Evolutionary conservation across 2,329 filamentous ascomycete genomes (phyloP), one percentile per base, ranked within the genome.

Genomic region (Sporothrix mexicana): DNA sequence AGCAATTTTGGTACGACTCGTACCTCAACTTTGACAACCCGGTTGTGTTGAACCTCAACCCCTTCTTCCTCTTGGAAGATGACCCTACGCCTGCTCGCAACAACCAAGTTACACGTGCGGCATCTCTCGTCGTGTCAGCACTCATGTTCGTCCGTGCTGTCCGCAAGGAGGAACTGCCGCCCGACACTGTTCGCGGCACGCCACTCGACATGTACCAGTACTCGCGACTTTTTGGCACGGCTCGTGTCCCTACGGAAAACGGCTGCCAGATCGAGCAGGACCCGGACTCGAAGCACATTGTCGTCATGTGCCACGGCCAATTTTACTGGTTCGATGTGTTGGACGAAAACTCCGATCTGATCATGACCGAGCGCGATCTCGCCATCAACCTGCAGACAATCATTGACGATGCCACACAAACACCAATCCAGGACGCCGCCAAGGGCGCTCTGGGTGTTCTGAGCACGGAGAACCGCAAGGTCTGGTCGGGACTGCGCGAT

Each of bases 251-350:
- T 0, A 98, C 95, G 0, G 93, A 97, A 43, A 91, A 96, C 79
- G 96, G 96, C 5, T 99, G 96, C 80, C 92, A 97, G 77, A 98
- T 99, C 78, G 94, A 95, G 75, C 95, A 98, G 80, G 95, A 98
- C 78, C 93, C 94, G 0, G 89, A 91, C n/a, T 93, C 95, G 3
- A 97, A 94, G 83, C 96, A 99, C 80, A 86, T 99, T 51, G 92
- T 98, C 10, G 94, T 98, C 59, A 87, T 98, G 82, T 97, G 94
- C 79, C 93, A 95, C 76, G 96, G 96, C 1, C 96, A 99, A 77
- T 95, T 98, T 79, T 99, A 99, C 82, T 98, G 95, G 95, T 99
- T 99, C 78, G 96, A 99, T 81, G 95, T 98, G 1, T 85, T 99
- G 20, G 96, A 99, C 77, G 92, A 95, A 77, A 97, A 97, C 81